Evolutionary conservation across 106 monocot species (phyloP).

Genomic region (Phalaenopsis aphrodite): DNA sequence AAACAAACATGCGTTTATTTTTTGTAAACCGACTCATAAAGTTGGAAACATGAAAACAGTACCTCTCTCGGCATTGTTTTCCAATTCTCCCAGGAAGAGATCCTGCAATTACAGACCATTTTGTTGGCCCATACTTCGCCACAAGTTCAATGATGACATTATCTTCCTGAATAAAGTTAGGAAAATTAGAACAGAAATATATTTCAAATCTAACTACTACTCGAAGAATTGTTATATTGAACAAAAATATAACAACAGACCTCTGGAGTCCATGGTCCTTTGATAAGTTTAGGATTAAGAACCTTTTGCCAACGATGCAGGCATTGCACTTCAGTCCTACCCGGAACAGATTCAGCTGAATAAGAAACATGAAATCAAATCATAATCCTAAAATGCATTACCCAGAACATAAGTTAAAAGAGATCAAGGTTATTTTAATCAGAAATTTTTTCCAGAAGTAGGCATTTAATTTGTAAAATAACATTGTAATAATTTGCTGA

Average conservation of each 20-base stretch:
- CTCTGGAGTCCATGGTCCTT: constrained; percentile 87
- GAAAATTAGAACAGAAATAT: neutral
- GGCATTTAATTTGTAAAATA: neutral
- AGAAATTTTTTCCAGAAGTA: neutral
- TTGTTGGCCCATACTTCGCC: constrained; percentile 57
- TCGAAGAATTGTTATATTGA: neutral
- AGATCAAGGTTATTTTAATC: neutral
- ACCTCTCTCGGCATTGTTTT: constrained; percentile 85
- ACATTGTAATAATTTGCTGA: neutral
- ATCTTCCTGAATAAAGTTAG: constrained; percentile 51
- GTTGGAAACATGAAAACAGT: neutral
- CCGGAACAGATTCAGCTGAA: constrained; percentile 72
- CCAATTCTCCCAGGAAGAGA: constrained; percentile 75
- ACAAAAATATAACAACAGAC: constrained; percentile 25
- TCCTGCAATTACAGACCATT: constrained; percentile 68
- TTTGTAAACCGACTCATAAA: neutral
- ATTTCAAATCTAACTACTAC: neutral
- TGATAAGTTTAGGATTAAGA: constrained; percentile 91
- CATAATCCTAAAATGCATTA: neutral
- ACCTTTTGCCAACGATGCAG: constrained; percentile 98
- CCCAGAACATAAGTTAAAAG: neutral
- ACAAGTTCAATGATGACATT: constrained; percentile 49
- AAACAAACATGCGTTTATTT: neutral
- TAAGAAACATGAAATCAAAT: neutral
- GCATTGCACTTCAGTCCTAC: constrained; percentile 95